These are phyloP conservation scores for Mycocentrospora acerina DNA, from an alignment of 2,329 filamentous ascomycete genomes.

Conservation along the genomic window DNA sequence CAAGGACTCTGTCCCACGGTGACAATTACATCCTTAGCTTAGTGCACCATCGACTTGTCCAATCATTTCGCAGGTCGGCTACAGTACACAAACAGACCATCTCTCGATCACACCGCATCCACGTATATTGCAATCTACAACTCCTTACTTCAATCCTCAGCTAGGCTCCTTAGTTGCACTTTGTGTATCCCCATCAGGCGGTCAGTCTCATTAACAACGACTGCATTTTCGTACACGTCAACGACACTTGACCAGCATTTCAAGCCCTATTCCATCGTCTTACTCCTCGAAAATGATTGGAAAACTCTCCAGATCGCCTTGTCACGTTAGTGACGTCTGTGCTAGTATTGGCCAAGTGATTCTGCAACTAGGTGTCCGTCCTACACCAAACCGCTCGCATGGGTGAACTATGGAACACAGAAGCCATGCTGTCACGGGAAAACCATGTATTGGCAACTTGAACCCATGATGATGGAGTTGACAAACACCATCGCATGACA, in stretches of 20 bases:
- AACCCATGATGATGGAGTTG: conserved; percentile 1
- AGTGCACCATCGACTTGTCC: conserved; percentile 13
- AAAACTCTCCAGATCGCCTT: not conserved
- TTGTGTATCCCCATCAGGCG: conserved; percentile 3
- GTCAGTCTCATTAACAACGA: too few relatives aligned
- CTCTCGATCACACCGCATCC: not conserved
- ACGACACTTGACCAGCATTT: conserved; percentile 8
- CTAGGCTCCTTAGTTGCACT: conserved; percentile 6
- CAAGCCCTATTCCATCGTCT: not conserved
- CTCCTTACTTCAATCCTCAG: conserved; percentile 3
- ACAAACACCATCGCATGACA: conserved; percentile 3
- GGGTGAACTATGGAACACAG: conserved; percentile 5
- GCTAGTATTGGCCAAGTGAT: not conserved
- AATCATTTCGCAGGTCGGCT: not conserved
- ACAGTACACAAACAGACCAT: conserved; percentile 8
- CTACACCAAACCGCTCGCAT: conserved; percentile 3
- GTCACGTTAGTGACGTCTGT: conserved; percentile 4
- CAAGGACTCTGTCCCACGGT: too few relatives aligned
- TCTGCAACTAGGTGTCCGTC: conserved; percentile 5
- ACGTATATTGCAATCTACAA: conserved; percentile 7
- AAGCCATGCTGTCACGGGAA: conserved; percentile 17
- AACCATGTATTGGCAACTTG: conserved; percentile 21
- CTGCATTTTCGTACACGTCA: too few relatives aligned
- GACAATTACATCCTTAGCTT: conserved; percentile 11
- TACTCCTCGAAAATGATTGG: not conserved